A percentile compares a stretch with the other conserved stretches of the same genome.
Evolutionary conservation across 1,284 basidiomycete species (phyloP).

Genomic region (Trichosporon coremiiforme): DNA sequence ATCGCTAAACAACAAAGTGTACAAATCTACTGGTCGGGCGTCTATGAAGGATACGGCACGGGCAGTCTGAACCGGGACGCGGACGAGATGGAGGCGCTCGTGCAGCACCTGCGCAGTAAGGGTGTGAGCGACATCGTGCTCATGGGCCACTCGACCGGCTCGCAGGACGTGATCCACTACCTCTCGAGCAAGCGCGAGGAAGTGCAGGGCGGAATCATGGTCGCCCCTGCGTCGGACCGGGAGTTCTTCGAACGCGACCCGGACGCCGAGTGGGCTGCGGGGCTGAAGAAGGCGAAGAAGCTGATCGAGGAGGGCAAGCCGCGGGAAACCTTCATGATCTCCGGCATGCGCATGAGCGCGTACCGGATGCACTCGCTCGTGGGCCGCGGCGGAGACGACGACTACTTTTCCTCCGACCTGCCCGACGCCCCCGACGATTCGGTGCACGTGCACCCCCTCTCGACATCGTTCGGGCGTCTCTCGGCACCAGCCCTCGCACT

Average conservation of each 20-base stretch:
- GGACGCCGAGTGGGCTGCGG: neutral
- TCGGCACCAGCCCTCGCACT: constrained; percentile 46
- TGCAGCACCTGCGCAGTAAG: neutral
- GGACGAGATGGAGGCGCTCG: neutral
- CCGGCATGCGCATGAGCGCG: constrained; percentile 42
- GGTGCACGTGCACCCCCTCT: neutral
- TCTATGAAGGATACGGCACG: neutral
- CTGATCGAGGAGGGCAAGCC: neutral
- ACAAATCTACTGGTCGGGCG: neutral
- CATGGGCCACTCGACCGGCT: constrained; percentile 57
- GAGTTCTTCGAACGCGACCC: neutral
- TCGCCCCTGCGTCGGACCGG: constrained; percentile 22
- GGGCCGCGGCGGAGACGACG: constrained; percentile 52
- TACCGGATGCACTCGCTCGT: constrained; percentile 45
- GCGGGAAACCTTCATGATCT: constrained; percentile 35
- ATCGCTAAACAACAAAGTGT: neutral
- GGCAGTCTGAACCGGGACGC: neutral
- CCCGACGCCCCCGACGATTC: constrained; percentile 33
- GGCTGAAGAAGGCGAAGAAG: neutral
- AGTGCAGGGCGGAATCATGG: constrained; percentile 34
- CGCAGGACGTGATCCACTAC: constrained; percentile 56
- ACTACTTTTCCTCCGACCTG: constrained; percentile 55
- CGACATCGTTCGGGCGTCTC: constrained; percentile 47
- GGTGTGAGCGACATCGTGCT: constrained; percentile 35
- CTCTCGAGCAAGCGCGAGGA: constrained; percentile 36